Evolutionary conservation across 1,284 basidiomycete genomes (phyloP).

Genomic region (Papiliotrema fonsecae): DNA sequence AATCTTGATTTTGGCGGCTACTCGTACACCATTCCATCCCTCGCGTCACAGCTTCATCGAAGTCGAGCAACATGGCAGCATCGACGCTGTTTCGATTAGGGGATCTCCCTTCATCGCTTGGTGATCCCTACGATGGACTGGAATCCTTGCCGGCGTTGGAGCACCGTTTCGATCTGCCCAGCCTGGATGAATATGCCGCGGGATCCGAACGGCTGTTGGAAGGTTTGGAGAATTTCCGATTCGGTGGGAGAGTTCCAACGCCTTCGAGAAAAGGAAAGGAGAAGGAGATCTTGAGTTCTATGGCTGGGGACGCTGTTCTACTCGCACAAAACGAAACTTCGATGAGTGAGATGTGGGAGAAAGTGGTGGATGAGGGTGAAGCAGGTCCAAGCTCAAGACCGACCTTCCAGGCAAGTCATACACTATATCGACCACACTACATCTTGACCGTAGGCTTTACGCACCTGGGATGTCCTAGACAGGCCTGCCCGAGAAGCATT

Average conservation of each 20-base stretch:
- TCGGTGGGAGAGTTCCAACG: not conserved
- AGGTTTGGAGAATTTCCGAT: constrained; percentile 1
- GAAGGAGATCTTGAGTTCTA: too few relatives aligned
- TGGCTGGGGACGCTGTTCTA: too few relatives aligned
- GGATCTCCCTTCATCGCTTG: too few relatives aligned
- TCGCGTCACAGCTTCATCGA: too few relatives aligned
- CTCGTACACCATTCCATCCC: too few relatives aligned
- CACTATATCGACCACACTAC: not conserved
- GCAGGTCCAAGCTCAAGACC: not conserved
- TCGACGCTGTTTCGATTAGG: not conserved
- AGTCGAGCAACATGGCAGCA: too few relatives aligned
- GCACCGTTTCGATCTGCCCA: constrained; percentile 17
- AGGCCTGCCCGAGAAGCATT: too few relatives aligned
- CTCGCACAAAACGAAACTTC: too few relatives aligned
- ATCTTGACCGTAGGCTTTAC: not conserved
- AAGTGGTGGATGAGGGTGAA: too few relatives aligned
- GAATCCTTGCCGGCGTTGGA: not conserved
- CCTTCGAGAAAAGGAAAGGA: constrained; percentile 4
- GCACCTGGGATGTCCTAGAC: constrained; percentile 1
- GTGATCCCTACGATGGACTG: too few relatives aligned
- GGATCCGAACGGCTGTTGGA: constrained; percentile 23
- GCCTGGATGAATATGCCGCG: constrained; percentile 25
- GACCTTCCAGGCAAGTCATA: not conserved
- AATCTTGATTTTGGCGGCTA: too few relatives aligned
- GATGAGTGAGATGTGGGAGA: too few relatives aligned